A percentile compares a stretch with the other conserved stretches of the same genome.
These are phyloP conservation scores for Aegilops speltoides DNA, from an alignment of 176 grass and related monocot genomes.

Conservation along the genomic window DNA sequence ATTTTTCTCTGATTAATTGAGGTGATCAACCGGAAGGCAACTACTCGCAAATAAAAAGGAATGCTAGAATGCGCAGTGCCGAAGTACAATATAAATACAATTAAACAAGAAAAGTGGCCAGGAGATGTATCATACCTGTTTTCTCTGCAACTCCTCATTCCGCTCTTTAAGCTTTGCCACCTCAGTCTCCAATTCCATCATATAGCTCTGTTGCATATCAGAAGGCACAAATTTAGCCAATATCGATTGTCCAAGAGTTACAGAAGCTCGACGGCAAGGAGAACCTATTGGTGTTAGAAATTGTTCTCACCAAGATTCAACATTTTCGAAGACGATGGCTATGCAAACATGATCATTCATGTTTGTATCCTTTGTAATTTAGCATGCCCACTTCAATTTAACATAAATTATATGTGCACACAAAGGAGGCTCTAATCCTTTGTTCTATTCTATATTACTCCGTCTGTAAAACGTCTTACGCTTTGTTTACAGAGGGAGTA, in stretches of 20 bases:
- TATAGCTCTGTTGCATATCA: slow-evolving; percentile 54
- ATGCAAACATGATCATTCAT: not conserved
- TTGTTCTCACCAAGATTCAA: not conserved
- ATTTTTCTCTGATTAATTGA: not conserved
- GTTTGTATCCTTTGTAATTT: not conserved
- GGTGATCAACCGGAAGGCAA: not conserved
- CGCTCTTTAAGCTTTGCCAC: slow-evolving; percentile 81
- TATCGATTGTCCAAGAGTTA: not conserved
- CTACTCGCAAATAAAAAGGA: not conserved
- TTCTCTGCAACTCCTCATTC: slow-evolving; percentile 70
- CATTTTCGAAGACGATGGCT: not conserved
- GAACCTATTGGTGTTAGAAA: not conserved
- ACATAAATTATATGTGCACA: not conserved
- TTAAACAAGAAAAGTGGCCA: not conserved
- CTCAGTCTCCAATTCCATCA: slow-evolving; percentile 86
- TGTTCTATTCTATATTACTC: not conserved
- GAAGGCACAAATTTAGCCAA: not conserved
- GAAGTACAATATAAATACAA: not conserved
- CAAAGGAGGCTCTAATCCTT: not conserved
- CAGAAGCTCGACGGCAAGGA: not conserved
- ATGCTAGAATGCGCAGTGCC: not conserved
- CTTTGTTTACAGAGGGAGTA: not conserved
- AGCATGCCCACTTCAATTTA: not conserved
- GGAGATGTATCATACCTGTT: slow-evolving; percentile 49
- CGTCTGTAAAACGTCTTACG: no score